Conservation (phyloP, 768 basidiomycete species). For the Boletellus emodensis region DNA sequence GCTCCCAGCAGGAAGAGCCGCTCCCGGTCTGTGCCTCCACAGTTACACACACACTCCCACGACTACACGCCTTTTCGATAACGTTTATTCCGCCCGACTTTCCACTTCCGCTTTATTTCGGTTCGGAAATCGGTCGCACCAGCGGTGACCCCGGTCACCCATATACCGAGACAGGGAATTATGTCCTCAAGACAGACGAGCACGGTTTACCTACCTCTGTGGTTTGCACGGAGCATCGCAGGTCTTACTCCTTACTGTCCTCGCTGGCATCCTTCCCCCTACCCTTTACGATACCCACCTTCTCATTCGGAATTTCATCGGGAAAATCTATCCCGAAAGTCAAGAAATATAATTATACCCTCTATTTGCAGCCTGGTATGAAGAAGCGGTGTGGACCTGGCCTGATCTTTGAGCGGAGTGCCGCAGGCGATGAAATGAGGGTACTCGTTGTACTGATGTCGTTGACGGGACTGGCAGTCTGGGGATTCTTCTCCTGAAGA, state of each 20-base stretch:
- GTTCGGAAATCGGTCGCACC: slow-evolving; percentile 38
- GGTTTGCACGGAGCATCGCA: slow-evolving; percentile 45
- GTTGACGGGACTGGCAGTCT: slow-evolving; percentile 28
- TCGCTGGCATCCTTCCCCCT: slow-evolving; percentile 19
- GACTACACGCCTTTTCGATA: slow-evolving; percentile 58
- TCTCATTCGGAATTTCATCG: slow-evolving; percentile 12
- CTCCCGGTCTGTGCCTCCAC: slow-evolving; percentile 56
- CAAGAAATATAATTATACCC: slow-evolving; percentile 21
- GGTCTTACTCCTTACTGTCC: slow-evolving; percentile 25
- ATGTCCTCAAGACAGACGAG: slow-evolving; percentile 55
- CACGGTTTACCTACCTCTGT: slow-evolving; percentile 60
- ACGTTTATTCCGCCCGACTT: slow-evolving; percentile 61
- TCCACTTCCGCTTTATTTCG: slow-evolving; percentile 45
- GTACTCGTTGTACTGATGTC: slow-evolving; percentile 24
- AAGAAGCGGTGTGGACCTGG: slow-evolving; percentile 39
- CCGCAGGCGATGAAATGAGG: slow-evolving; percentile 65
- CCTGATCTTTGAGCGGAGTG: slow-evolving; percentile 52
- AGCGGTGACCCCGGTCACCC: slow-evolving; percentile 22
- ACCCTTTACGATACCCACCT: slow-evolving; percentile 23
- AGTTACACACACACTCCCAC: slow-evolving; percentile 64
- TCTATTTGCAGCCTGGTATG: slow-evolving; percentile 32
- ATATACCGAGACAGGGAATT: slow-evolving; percentile 45
- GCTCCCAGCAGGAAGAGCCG: slow-evolving; percentile 59
- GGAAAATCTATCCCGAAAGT: slow-evolving; percentile 30
- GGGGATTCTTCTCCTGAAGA: slow-evolving; percentile 28